Evolutionary conservation across 2,329 filamentous ascomycete species (phyloP), one percentile per base, ranked within the genome.

Genomic region (Fusarium sp.): DNA sequence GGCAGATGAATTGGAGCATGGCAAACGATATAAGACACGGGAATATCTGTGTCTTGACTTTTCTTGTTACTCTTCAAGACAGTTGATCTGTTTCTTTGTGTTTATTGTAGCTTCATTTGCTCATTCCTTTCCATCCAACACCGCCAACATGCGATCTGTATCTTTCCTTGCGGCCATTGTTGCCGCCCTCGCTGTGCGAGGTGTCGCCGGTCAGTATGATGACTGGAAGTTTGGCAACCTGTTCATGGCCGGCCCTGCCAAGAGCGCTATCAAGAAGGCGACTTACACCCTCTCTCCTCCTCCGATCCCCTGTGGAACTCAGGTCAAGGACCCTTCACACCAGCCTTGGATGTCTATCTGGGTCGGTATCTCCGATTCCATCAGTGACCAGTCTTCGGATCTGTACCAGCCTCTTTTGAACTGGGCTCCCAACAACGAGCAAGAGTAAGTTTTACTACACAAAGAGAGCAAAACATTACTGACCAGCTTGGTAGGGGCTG

Each of bases 341-440:
- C 65, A 67, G 60, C 65, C 65, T 11, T 67, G 65, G 65, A 67
- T 67, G 65, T 67, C 65, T 1, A 68, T 68, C 15, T 68, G 65
- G 65, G 54, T 68, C n/a, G 65, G 65, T 10, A 25, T 68, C 10
- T 68, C 65, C 4, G 33, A 64, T n/a, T 68, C 65, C 11, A 25
- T 68, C 4, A 37, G 60, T 9, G 61, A 68, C 15, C 60, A 68
- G n/a, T 33, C 45, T 17, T 38, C 65, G 10, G 65, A 59, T 25
- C 54, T 65, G n/a, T 68, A 65, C 30, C 65, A 68, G 43, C 65
- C 65, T 7, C 25, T 68, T 25, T n/a, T 68, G 35, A 68, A 65
- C 54, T 68, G 65, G 65, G 65, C 65, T n/a, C 65, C 65, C 3
- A 58, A 68, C 17, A 68, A 68, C 12, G 38, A 63, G 11, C 32